Base-by-base conservation (phyloP, 176 grass and related monocot species). In the Themeda triandra region DNA sequence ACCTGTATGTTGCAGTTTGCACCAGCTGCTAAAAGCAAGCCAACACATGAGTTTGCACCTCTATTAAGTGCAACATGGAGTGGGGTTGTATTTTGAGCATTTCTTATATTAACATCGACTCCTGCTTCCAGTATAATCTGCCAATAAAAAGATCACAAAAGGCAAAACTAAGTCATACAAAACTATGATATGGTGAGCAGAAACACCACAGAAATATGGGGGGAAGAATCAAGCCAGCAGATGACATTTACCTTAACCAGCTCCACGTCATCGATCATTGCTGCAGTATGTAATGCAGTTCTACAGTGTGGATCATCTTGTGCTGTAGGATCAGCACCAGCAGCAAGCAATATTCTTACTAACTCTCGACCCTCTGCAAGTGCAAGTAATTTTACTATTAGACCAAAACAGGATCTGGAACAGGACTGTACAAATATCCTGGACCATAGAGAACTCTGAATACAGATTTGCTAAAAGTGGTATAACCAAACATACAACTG, bases 1-100 rank as follows among this genome's bases (percentile, higher is more conserved):
- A 99, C 96, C 96, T 99, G 96, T 78, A 94, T 77, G 53, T 96
- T 99, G 88, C 93, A 99, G 82, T 96, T 77, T 83, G 96, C 96
- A 68, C 96, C 96, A 81, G 96, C 93, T 87, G 89, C 81, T 92
- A 99, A 87, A 89, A 99, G 96, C 82, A 96, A 94, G 74, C 90
- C 93, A 86, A 96, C 92, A 89, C 96, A 99, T 27, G 93, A 91
- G 81, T 96, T 94, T 86, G 96, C 85, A 53, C 96, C 96, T 91
- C 93, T 99, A 39, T 99, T 99, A 67, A 99, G 54, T 72, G 96
- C 96, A 80, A 99, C 96, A 89, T 91, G 96, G 77, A 99, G 96
- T 71, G 96, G 93, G 85, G 90, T 94, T 80, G 93, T 96, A 82
- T 92, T 96, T 86, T 99, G 96, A 78, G 83, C 93, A 91, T 99